phyloP scores from a whole-genome alignment of 768 basidiomycete genomes.

The Tricholoma matsutake region DNA sequence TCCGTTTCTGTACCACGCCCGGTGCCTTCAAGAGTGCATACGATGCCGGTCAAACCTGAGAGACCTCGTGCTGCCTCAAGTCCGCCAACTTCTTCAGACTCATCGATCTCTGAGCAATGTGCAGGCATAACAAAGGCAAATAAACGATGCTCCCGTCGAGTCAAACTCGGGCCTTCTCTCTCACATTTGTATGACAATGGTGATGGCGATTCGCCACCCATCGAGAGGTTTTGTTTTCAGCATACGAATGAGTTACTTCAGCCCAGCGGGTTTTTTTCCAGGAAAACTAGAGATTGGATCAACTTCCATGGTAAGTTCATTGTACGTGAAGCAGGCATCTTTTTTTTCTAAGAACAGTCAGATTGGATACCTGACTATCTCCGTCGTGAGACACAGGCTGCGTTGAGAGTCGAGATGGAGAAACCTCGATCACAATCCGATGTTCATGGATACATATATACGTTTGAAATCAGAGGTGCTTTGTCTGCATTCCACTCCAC shows the following conservation, averaged over 20 bases:
- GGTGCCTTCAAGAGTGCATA: slow-evolving; percentile 12
- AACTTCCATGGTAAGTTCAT: slow-evolving; percentile 49
- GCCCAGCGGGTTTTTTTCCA: slow-evolving; percentile 57
- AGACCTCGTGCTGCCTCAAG: slow-evolving; percentile 20
- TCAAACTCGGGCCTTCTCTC: slow-evolving; percentile 41
- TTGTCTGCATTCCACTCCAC: background rate
- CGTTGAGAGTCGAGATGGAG: slow-evolving; percentile 46
- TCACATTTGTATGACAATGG: slow-evolving; percentile 24
- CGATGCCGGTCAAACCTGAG: slow-evolving; percentile 13
- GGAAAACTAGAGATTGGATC: slow-evolving; percentile 48
- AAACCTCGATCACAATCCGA: slow-evolving; percentile 53
- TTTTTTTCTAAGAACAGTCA: slow-evolving; percentile 23
- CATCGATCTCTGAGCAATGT: slow-evolving; percentile 45
- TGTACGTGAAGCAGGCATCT: background rate
- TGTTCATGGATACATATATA: slow-evolving; percentile 75
- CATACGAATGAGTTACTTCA: slow-evolving; percentile 55
- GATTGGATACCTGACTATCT: slow-evolving; percentile 74
- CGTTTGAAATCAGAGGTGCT: slow-evolving; percentile 74
- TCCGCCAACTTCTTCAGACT: slow-evolving; percentile 16
- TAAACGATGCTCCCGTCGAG: slow-evolving; percentile 55
- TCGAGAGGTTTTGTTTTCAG: slow-evolving; percentile 59
- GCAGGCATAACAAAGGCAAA: slow-evolving; percentile 62
- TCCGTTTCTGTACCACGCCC: slow-evolving; percentile 20
- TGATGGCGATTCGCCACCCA: slow-evolving; percentile 22
- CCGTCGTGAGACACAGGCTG: slow-evolving; percentile 54